phyloP scores from a whole-genome alignment of 164 flowering plant species.

The Umbilicus rupestris region DNA sequence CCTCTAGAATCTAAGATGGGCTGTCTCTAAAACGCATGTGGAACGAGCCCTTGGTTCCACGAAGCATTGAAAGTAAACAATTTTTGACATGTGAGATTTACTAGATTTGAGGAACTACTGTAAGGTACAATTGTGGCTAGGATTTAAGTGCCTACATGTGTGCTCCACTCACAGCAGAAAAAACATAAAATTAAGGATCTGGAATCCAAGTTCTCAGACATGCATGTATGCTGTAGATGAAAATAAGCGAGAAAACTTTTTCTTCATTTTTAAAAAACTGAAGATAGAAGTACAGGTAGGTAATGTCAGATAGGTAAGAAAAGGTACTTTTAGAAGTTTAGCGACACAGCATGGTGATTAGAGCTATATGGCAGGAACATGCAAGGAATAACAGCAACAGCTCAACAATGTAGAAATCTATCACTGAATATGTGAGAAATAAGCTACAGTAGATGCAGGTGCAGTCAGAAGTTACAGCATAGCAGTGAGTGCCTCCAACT shows the following conservation, averaged over 20 bases:
- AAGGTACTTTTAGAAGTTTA: background rate
- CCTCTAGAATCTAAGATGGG: background rate
- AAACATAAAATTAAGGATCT: background rate
- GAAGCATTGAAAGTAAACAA: background rate
- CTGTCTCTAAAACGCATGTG: background rate
- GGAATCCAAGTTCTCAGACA: background rate
- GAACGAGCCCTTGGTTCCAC: background rate
- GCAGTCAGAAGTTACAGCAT: constrained; percentile 79
- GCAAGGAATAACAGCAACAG: background rate
- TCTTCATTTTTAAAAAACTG: background rate
- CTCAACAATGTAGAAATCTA: constrained; percentile 7
- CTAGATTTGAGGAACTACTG: constrained; percentile 2
- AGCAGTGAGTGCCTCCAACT: constrained; percentile 58
- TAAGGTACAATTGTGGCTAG: constrained; percentile 4
- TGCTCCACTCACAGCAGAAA: constrained; percentile 3
- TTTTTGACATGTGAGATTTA: background rate
- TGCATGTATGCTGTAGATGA: background rate
- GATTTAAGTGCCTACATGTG: constrained; percentile 1
- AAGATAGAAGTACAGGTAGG: background rate
- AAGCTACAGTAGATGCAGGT: background rate
- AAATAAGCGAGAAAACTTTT: background rate
- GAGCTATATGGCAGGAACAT: background rate
- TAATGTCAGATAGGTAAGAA: background rate
- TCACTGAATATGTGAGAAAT: constrained; percentile 12
- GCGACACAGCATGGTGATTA: background rate